These are phyloP conservation scores for Coemansia sp. DNA, from an alignment of 192 early-diverging fungal genomes.

Conservation along the genomic window DNA sequence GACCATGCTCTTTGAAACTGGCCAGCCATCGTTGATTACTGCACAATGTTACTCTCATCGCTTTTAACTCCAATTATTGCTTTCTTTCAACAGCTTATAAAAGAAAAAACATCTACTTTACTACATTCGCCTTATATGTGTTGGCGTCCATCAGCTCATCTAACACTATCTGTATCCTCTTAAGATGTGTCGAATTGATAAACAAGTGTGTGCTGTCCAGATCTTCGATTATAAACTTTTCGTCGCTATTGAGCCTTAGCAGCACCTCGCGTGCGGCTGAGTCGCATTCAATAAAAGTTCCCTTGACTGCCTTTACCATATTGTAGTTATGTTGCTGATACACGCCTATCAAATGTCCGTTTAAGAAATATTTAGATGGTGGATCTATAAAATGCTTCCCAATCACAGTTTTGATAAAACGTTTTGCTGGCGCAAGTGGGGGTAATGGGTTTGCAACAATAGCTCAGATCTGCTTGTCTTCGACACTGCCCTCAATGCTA, in stretches of 20 bases:
- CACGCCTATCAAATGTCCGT: not conserved
- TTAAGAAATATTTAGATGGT: not conserved
- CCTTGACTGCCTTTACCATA: constrained; percentile 51
- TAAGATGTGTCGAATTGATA: constrained; percentile 62
- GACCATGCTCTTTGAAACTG: constrained; percentile 12
- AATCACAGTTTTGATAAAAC: not conserved
- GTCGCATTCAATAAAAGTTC: constrained; percentile 69
- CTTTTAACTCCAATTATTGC: not conserved
- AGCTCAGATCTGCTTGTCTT: constrained; percentile 47
- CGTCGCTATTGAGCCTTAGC: constrained; percentile 64
- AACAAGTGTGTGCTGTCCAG: constrained; percentile 81
- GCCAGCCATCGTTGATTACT: not conserved
- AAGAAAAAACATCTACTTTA: constrained; percentile 4
- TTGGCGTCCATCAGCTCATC: constrained; percentile 76
- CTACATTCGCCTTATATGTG: constrained; percentile 59
- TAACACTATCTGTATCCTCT: constrained; percentile 59
- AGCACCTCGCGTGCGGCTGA: constrained; percentile 75
- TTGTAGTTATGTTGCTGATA: not conserved
- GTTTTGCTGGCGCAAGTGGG: not conserved
- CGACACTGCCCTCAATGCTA: constrained; percentile 71
- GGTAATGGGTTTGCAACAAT: not conserved
- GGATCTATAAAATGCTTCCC: not conserved
- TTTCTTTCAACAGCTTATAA: not conserved
- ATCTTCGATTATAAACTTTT: constrained; percentile 79
- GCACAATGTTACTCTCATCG: not conserved